phyloP scores from a whole-genome alignment of 345 rosid species.

The Mercurialis annua region DNA sequence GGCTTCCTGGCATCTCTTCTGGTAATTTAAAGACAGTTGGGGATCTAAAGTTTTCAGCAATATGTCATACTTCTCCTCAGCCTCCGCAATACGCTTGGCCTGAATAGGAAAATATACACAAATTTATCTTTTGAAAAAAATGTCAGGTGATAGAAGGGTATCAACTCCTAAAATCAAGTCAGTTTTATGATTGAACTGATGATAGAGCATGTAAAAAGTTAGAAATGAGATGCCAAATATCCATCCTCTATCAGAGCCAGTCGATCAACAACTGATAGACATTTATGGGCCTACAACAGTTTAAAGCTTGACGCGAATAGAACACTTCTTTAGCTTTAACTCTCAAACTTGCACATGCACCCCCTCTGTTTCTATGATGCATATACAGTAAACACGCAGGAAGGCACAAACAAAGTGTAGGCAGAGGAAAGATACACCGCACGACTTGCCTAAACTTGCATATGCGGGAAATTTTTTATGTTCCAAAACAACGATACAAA shows the following conservation, averaged over 20 bases:
- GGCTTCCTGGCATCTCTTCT: constrained; percentile 83
- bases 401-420: not conserved
- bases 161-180: no score
- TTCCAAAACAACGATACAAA: not conserved
- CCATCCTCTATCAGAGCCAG: not conserved
- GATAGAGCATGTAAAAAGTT: no score
- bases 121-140: no score
- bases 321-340: not conserved
- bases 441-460: not conserved
- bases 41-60: constrained; percentile 57
- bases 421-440: not conserved
- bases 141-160: no score
- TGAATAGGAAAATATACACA: constrained; percentile 17
- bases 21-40: constrained; percentile 50
- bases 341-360: not conserved
- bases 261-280: not conserved
- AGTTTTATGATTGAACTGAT: no score
- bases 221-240: no score
- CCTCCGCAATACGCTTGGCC: constrained; percentile 72
- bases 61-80: constrained; percentile 61
- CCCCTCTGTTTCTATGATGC: not conserved
- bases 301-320: not conserved
- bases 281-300: not conserved
- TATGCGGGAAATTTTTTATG: no score
- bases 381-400: no score